Evolutionary conservation across 495 filamentous ascomycete species (phyloP).

Genomic region (Alectoria sarmentosa): DNA sequence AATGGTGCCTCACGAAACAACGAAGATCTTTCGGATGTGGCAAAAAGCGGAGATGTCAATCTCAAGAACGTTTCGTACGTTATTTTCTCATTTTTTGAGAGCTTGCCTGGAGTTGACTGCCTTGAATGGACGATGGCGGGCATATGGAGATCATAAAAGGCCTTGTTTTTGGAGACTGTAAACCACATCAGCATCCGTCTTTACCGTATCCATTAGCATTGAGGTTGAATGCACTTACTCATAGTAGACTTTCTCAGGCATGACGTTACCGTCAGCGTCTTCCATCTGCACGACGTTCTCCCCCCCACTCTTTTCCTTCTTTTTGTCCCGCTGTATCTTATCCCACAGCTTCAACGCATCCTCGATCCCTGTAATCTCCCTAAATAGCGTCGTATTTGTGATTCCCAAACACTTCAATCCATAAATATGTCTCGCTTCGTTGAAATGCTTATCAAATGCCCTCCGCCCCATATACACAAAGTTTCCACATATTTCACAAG

Average conservation of each 20-base stretch:
- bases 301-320: slow-evolving; percentile 62
- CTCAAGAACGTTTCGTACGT: background rate
- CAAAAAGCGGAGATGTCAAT: background rate
- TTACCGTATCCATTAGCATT: background rate
- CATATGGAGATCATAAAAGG: slow-evolving; percentile 30
- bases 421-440: slow-evolving; percentile 84
- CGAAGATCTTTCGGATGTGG: background rate
- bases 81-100: background rate
- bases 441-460: slow-evolving; percentile 98
- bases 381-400: slow-evolving; percentile 83
- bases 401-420: slow-evolving; percentile 91
- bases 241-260: slow-evolving; percentile 95
- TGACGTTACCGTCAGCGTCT: slow-evolving; percentile 93
- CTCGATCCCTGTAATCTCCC: slow-evolving; percentile 88
- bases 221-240: slow-evolving; percentile 45
- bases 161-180: slow-evolving; percentile 50
- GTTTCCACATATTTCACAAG: slow-evolving; percentile 95
- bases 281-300: slow-evolving; percentile 97
- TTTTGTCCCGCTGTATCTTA: slow-evolving; percentile 82
- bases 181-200: slow-evolving; percentile 27
- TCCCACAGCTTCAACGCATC: slow-evolving; percentile 87
- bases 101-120: background rate
- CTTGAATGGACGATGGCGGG: background rate
- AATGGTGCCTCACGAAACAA: background rate
- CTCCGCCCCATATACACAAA: slow-evolving; percentile 95